Conservation (phyloP, 345 rosid genomes). For the sweet orange (Citrus sinensis) region DVS_A1.0 CM039164.1:25852001-25852500, state of each 20-base stretch:
- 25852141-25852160: slow-evolving; percentile 75
- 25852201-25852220: slow-evolving; percentile 94
- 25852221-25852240: slow-evolving; percentile 83
- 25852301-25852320: slow-evolving; percentile 41
- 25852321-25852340: background rate
- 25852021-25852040: slow-evolving; percentile 85
- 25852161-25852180: slow-evolving; percentile 58
- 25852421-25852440: background rate
- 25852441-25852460: background rate
- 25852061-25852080: slow-evolving; percentile 90
- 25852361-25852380: background rate
- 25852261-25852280: slow-evolving; percentile 96
- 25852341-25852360: background rate
- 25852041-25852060: slow-evolving; percentile 98
- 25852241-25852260: slow-evolving; percentile 92
- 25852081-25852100: slow-evolving; percentile 98
- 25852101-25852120: slow-evolving; percentile 94
- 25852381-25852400: background rate
- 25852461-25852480: background rate
- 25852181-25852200: slow-evolving; percentile 85
- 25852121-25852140: slow-evolving; percentile 94
- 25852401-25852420: background rate
- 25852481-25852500: background rate
- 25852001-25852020: slow-evolving; percentile 66
- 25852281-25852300: slow-evolving; percentile 57